These are phyloP conservation scores for Skeletonema costatum DNA, from an alignment of 108 stramenopile genomes.

Conservation along the genomic window DNA sequence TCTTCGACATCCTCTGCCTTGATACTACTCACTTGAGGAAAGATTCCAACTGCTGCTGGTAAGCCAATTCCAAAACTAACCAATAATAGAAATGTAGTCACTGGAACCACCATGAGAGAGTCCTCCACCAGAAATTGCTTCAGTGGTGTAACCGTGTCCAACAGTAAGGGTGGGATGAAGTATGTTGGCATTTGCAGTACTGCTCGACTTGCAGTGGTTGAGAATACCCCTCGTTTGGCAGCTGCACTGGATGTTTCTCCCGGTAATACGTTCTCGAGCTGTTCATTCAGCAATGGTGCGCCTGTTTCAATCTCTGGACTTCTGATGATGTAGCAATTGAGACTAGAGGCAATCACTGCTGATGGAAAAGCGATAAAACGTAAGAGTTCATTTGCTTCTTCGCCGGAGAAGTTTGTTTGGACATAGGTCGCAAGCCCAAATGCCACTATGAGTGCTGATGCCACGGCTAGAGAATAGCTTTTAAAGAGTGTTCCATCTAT, in stretches of 20 bases:
- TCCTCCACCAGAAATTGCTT: conserved; percentile 14
- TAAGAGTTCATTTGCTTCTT: conserved; percentile 18
- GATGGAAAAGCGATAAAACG: conserved; percentile 50
- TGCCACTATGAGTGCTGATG: conserved; percentile 33
- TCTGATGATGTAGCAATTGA: conserved; percentile 51
- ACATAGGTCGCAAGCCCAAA: conserved; percentile 29
- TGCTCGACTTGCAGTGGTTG: conserved; percentile 33
- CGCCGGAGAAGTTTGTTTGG: conserved; percentile 20
- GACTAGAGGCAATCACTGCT: conserved; percentile 43
- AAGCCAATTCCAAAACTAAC: conserved; percentile 71
- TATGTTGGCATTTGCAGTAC: conserved; percentile 47
- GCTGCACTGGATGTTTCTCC: conserved; percentile 19
- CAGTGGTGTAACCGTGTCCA: conserved; percentile 6
- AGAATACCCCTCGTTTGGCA: conserved; percentile 37
- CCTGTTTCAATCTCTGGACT: conserved; percentile 44
- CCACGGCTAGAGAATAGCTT: conserved; percentile 57
- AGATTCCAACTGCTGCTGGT: conserved; percentile 71
- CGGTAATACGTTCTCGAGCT: conserved; percentile 5
- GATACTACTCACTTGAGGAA: conserved; percentile 70
- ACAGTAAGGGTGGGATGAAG: conserved; percentile 36
- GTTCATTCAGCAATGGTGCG: conserved; percentile 16
- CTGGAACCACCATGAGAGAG: conserved; percentile 55
- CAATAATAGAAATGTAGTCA: conserved; percentile 72
- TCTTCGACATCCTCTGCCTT: conserved; percentile 57
- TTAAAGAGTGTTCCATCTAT: conserved; percentile 32